These are phyloP conservation scores for Penicillium diatomitis DNA, from an alignment of 495 filamentous ascomycete genomes.

Conservation along the genomic window DNA sequence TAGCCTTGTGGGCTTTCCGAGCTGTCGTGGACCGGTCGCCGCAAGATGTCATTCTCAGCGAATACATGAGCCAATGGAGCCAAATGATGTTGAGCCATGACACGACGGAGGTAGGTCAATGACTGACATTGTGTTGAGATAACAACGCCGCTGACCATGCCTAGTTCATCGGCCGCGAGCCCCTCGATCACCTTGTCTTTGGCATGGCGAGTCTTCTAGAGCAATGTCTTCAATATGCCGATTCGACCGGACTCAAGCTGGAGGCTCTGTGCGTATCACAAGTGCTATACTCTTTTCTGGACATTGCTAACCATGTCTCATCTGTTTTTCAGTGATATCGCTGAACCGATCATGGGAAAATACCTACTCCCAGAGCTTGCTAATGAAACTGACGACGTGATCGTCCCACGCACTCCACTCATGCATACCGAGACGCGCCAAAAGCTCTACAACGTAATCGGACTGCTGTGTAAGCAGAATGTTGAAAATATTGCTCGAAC, in stretches of 20 bases:
- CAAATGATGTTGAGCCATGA: conserved; percentile 44
- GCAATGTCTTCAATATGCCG: conserved; percentile 41
- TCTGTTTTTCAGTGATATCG: conserved; percentile 32
- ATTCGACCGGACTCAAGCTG: conserved; percentile 32
- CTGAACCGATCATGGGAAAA: conserved; percentile 51
- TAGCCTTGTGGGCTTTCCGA: conserved; percentile 42
- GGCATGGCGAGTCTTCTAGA: conserved; percentile 40
- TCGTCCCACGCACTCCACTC: conserved; percentile 34
- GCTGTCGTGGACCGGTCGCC: conserved; percentile 44
- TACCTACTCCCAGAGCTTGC: conserved; percentile 62
- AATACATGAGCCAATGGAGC: conserved; percentile 45
- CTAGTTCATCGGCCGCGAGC: conserved; percentile 43
- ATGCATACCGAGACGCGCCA: conserved; percentile 49
- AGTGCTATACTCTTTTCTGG: neutral
- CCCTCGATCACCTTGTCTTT: conserved; percentile 37
- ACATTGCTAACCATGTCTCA: neutral
- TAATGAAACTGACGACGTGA: conserved; percentile 9
- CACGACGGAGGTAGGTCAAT: conserved; percentile 35
- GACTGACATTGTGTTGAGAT: neutral
- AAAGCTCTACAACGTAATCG: conserved; percentile 55
- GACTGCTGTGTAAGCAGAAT: conserved; percentile 45
- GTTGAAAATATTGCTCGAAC: conserved; percentile 41
- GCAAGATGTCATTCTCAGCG: conserved; percentile 39
- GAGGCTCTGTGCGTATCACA: conserved; percentile 29
- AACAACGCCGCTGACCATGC: neutral